These are phyloP conservation scores for Lachancea nothofagi DNA, from an alignment of 805 yeast species.

Conservation along the genomic window DNA sequence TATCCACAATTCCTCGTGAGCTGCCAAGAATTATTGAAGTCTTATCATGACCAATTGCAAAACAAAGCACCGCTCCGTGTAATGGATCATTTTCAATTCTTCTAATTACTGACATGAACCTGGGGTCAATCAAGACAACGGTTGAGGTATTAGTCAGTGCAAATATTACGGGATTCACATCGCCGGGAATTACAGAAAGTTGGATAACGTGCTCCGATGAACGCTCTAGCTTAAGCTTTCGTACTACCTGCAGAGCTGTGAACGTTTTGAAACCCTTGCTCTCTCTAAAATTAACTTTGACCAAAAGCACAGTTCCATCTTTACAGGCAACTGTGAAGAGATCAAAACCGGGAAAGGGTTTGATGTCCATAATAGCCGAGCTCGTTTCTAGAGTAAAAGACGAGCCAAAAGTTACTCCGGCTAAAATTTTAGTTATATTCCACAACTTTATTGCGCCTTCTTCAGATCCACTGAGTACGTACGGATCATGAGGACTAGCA, in stretches of 20 bases:
- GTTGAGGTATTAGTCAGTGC: conserved; percentile 49
- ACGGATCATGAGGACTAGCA: conserved; percentile 55
- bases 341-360: conserved; percentile 48
- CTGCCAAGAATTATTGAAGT: conserved; percentile 77
- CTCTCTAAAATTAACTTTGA: conserved; percentile 35
- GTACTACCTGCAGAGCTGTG: conserved; percentile 20
- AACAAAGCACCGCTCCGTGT: conserved; percentile 62
- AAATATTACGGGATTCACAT: conserved; percentile 41
- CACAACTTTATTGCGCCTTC: conserved; percentile 70
- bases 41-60: conserved; percentile 47
- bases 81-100: conserved; percentile 48
- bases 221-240: conserved; percentile 19
- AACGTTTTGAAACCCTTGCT: conserved; percentile 11
- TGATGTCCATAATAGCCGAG: conserved; percentile 44
- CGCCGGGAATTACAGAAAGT: conserved; percentile 38
- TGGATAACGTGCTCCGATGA: conserved; percentile 42
- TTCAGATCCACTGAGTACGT: conserved; percentile 73
- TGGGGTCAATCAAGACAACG: conserved; percentile 51
- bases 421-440: conserved; percentile 64
- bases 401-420: conserved; percentile 51
- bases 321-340: conserved; percentile 50
- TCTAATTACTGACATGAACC: conserved; percentile 43
- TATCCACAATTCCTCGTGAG: conserved; percentile 58
- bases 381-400: conserved; percentile 43
- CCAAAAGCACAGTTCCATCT: conserved; percentile 33